Conservation (phyloP, 192 early-diverging fungal species). For the Rhizoclosmatium globosum region DNA sequence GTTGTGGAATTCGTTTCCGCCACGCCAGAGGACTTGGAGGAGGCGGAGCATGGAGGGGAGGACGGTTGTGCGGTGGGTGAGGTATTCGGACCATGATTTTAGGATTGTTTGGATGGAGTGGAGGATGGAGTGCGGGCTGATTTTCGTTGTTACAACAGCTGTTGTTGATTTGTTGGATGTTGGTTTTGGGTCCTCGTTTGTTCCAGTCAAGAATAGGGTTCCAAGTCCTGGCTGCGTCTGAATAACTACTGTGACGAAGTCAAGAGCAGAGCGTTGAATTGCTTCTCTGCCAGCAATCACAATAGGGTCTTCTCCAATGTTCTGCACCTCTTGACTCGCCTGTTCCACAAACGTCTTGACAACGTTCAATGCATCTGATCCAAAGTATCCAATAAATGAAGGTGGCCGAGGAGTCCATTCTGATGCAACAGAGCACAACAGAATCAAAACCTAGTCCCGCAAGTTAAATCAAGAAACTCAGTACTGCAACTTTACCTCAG, state of each 20-base stretch:
- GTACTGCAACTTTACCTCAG: constrained; percentile 21
- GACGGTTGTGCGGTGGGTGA: constrained; percentile 30
- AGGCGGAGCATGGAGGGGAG: constrained; percentile 45
- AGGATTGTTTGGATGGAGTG: constrained; percentile 6
- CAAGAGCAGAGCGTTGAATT: constrained; percentile 48
- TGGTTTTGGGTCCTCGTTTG: too few species aligned
- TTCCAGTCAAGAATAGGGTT: constrained; percentile 47
- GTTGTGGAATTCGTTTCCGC: constrained; percentile 38
- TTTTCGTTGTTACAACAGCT: not conserved
- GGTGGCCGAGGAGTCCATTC: constrained; percentile 57
- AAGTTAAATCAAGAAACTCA: not conserved
- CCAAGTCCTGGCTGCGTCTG: constrained; percentile 57
- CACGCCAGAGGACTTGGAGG: constrained; percentile 51
- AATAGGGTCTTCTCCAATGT: not conserved
- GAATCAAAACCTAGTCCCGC: constrained; percentile 46
- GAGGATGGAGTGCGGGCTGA: constrained; percentile 15
- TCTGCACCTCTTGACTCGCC: not conserved
- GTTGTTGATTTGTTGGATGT: not conserved
- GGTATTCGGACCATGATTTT: constrained; percentile 30
- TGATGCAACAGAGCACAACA: constrained; percentile 51
- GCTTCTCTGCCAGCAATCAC: constrained; percentile 22
- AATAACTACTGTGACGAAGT: constrained; percentile 48
- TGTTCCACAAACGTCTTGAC: constrained; percentile 43
- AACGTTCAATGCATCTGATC: constrained; percentile 40
- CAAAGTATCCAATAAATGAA: constrained; percentile 62